A percentile compares a stretch with the other conserved stretches of the same genome.
phyloP scores from a whole-genome alignment of 1,284 basidiomycete species.

The Ustilago lituana region DNA sequence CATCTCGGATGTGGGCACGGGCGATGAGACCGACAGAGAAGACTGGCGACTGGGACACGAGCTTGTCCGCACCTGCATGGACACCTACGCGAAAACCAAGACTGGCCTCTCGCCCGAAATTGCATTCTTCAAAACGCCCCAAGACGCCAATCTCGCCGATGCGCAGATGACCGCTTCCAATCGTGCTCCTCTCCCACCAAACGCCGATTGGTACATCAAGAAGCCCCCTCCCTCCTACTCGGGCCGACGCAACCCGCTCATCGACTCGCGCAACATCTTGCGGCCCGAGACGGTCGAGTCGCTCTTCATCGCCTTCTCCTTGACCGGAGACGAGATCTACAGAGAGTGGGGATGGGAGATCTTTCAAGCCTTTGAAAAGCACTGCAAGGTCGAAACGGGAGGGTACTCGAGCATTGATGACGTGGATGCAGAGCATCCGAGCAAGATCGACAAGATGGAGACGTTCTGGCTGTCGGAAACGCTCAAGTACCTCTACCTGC shows the following conservation, averaged over 20 bases:
- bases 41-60: slow-evolving; percentile 86
- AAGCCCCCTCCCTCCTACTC: slow-evolving; percentile 41
- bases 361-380: slow-evolving; percentile 86
- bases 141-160: slow-evolving; percentile 26
- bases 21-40: slow-evolving; percentile 71
- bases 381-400: slow-evolving; percentile 78
- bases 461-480: slow-evolving; percentile 82
- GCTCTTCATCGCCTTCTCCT: slow-evolving; percentile 83
- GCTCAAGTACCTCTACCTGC: slow-evolving; percentile 89
- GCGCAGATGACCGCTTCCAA: slow-evolving; percentile 22
- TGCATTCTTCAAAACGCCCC: slow-evolving; percentile 54
- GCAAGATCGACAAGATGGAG: slow-evolving; percentile 89
- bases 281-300: slow-evolving; percentile 95
- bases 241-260: slow-evolving; percentile 70
- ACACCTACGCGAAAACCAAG: slow-evolving; percentile 79
- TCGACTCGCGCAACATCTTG: slow-evolving; percentile 84
- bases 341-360: slow-evolving; percentile 88
- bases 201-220: slow-evolving; percentile 65
- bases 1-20: slow-evolving; percentile 72
- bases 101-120: slow-evolving; percentile 73
- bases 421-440: slow-evolving; percentile 73
- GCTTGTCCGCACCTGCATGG: slow-evolving; percentile 84
- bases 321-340: slow-evolving; percentile 84
- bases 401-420: slow-evolving; percentile 87
- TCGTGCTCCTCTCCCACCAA: slow-evolving; percentile 21